Base-by-base conservation (phyloP, 2,329 filamentous ascomycete genomes). In the Clarireedia monteithiana region DNA sequence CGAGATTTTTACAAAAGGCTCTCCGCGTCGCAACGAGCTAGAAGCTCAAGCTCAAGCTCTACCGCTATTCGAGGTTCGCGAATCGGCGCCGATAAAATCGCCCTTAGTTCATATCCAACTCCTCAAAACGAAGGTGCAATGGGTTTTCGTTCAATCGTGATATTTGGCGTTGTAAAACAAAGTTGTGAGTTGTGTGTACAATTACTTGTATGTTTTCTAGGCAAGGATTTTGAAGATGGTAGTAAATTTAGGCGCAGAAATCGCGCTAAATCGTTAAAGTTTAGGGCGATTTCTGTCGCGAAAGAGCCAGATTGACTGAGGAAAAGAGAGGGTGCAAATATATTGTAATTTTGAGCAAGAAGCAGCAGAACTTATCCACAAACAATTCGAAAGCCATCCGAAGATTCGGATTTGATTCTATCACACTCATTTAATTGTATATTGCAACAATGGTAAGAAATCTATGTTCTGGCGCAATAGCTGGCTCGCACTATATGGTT, bases 371-470 rank as follows among this genome's bases (percentile, higher is more conserved):
- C 20, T 47, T 15, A 17, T 23, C 10, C 23, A 20, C 40, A 44
- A 44, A 26, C 26, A 47, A 14, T 47, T 48, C n/a, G 6, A 15
- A 26, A 26, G 26, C 42, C 36, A 36, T 34, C 7, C 14, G 42
- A 50, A 20, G 17, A 40, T 55, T 42, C 30, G 17, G 48, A 56
- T 51, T 56, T 56, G 55, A 62, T 59, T 52, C 57, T 58, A 60
- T 51, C 58, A 65, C 65, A 56, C 60, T 67, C 63, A 45, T 67
- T 67, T 67, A 26, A 48, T 58, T 55, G 7, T 53, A 48, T 57
- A 47, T 62, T 68, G 64, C 60, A 63, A 69, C 64, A 64, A 70
- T 70, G 68, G 68, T 69, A 55, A 51, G 62, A 56, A 6, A 3
- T 34, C 20, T 20, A 5, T 5, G 38, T 38, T 44, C 27, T 10